Evolutionary conservation across 257 asterid species (phyloP).

Genomic region (Agastache rugosa): DNA sequence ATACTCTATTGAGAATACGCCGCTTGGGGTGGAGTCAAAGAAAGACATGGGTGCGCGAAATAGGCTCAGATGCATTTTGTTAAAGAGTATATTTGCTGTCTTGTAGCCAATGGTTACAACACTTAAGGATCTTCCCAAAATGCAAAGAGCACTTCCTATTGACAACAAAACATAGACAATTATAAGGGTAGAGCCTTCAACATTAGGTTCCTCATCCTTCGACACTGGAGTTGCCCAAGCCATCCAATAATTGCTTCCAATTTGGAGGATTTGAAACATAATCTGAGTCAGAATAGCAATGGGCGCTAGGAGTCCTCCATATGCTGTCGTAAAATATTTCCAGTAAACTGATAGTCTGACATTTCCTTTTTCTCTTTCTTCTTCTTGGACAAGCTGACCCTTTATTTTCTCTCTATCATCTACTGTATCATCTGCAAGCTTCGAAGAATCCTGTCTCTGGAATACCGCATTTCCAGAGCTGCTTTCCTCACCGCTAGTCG

Average conservation of each 20-base stretch:
- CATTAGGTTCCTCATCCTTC: constrained; percentile 56
- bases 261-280: constrained; percentile 71
- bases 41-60: constrained; percentile 98
- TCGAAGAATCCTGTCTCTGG: constrained; percentile 46
- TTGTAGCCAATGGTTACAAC: constrained; percentile 63
- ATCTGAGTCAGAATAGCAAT: constrained; percentile 67
- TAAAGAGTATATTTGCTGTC: constrained; percentile 77
- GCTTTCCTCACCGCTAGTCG: constrained; percentile 39
- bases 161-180: constrained; percentile 69
- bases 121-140: constrained; percentile 60
- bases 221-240: constrained; percentile 98
- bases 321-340: constrained; percentile 77
- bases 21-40: constrained; percentile 96
- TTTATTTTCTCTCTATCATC: constrained; percentile 42
- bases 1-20: constrained; percentile 87
- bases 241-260: constrained; percentile 98
- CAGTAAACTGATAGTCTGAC: constrained; percentile 78
- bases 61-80: constrained; percentile 71
- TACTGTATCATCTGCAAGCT: constrained; percentile 39
- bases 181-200: constrained; percentile 66
- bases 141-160: constrained; percentile 69
- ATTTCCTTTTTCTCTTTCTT: constrained; percentile 89
- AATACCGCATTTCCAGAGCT: constrained; percentile 27
- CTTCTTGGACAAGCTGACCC: constrained; percentile 89
- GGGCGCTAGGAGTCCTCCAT: constrained; percentile 80